Evolutionary conservation across 176 grass and related monocot genomes (phyloP).

Genomic region (Urochloa ruziziensis): DNA sequence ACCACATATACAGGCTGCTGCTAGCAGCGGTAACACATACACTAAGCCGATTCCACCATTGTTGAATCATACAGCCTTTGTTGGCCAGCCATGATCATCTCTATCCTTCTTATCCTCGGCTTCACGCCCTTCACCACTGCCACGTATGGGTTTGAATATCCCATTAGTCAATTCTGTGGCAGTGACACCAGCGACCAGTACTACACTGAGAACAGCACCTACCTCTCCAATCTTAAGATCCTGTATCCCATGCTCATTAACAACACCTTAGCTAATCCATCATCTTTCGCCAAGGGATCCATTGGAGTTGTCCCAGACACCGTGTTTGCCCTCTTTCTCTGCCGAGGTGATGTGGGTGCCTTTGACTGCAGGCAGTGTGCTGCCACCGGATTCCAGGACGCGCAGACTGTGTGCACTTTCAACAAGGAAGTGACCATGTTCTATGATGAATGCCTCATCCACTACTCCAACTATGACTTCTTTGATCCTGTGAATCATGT

Average conservation of each 20-base stretch:
- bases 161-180: background rate
- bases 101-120: background rate
- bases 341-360: background rate
- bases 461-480: constrained; percentile 43
- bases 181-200: background rate
- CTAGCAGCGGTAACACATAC: no score
- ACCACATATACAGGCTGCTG: no score
- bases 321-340: constrained; percentile 11
- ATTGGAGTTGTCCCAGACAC: background rate
- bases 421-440: constrained; percentile 3
- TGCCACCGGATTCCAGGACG: background rate
- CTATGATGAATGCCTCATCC: constrained; percentile 39
- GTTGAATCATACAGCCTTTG: background rate
- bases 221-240: background rate
- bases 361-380: background rate
- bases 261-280: background rate
- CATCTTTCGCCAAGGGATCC: background rate
- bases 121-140: background rate
- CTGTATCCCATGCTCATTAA: background rate
- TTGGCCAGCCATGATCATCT: background rate
- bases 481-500: background rate
- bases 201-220: background rate
- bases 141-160: background rate
- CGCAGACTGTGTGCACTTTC: background rate
- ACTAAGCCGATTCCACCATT: no score